Evolutionary conservation across 129 eudicot genomes (phyloP).

Genomic region (Ambrosia trifida): DNA sequence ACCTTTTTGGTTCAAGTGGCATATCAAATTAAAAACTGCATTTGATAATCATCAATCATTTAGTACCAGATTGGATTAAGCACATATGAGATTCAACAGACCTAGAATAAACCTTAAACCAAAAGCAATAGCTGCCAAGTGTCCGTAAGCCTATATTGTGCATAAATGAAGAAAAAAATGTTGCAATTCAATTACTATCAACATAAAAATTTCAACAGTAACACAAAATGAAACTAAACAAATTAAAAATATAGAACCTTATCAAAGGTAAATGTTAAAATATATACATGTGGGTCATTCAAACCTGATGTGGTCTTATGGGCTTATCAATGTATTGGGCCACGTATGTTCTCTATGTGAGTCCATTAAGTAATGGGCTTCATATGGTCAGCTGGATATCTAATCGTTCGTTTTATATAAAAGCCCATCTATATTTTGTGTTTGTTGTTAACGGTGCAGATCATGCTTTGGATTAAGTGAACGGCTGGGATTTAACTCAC

Average conservation of each 20-base stretch:
- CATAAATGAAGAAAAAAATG: background rate
- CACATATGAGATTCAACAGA: background rate
- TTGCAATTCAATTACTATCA: background rate
- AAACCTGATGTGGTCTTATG: no score
- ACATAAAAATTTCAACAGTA: background rate
- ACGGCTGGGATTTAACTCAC: no score
- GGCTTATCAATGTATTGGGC: no score
- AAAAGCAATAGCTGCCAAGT: conserved; percentile 7
- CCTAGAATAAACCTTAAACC: background rate
- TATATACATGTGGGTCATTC: no score
- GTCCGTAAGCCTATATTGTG: background rate
- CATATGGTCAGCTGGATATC: no score
- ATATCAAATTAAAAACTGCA: background rate
- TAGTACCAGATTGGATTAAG: background rate
- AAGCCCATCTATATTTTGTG: no score
- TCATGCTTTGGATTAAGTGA: no score
- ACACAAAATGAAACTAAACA: conserved; percentile 16
- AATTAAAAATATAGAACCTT: conserved; percentile 5
- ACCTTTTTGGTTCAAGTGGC: conserved; percentile 1
- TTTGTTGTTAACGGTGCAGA: no score
- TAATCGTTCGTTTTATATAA: no score
- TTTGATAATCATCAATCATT: background rate
- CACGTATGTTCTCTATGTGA: no score
- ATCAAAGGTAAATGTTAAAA: conserved; percentile 1
- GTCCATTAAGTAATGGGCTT: no score